These are phyloP conservation scores for Lentinula guzmanii DNA, from an alignment of 768 basidiomycete genomes.

Conservation along the genomic window DNA sequence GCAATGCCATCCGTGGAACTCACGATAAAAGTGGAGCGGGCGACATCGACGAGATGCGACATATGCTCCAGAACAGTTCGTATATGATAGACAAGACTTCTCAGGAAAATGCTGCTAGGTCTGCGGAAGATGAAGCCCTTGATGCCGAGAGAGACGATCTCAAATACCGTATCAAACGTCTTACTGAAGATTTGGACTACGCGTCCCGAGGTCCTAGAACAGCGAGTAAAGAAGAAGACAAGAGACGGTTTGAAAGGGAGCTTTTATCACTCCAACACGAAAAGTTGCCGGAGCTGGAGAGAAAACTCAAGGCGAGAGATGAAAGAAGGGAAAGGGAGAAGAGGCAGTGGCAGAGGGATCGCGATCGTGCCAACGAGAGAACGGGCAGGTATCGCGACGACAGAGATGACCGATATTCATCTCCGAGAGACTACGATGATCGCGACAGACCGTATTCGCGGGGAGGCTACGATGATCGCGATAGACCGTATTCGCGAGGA, in stretches of 20 bases:
- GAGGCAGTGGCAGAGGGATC: constrained; percentile 68
- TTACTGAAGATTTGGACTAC: constrained; percentile 91
- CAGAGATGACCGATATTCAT: constrained; percentile 33
- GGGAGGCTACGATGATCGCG: constrained; percentile 30
- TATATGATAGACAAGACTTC: constrained; percentile 71
- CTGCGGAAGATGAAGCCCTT: constrained; percentile 84
- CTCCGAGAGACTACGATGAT: constrained; percentile 33
- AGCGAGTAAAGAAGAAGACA: constrained; percentile 75
- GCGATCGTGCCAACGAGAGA: constrained; percentile 81
- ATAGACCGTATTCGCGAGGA: constrained; percentile 15
- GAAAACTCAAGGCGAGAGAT: constrained; percentile 73
- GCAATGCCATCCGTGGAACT: constrained; percentile 69
- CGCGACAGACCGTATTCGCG: constrained; percentile 16
- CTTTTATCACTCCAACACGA: constrained; percentile 84
- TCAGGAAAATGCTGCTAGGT: constrained; percentile 53
- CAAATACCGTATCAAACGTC: constrained; percentile 74
- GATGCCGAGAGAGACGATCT: constrained; percentile 87
- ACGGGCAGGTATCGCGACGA: constrained; percentile 64
- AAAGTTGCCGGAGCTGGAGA: constrained; percentile 85
- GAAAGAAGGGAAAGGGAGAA: constrained; percentile 73
- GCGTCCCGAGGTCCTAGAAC: constrained; percentile 70
- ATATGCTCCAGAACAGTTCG: constrained; percentile 72
- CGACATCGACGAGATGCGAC: constrained; percentile 85
- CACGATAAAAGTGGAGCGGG: constrained; percentile 58
- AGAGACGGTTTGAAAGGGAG: constrained; percentile 82